Evolutionary conservation across 148 eudicot species (phyloP), one percentile per base, ranked within the genome.

Genomic region (Rhododendron ferrugineum): DNA sequence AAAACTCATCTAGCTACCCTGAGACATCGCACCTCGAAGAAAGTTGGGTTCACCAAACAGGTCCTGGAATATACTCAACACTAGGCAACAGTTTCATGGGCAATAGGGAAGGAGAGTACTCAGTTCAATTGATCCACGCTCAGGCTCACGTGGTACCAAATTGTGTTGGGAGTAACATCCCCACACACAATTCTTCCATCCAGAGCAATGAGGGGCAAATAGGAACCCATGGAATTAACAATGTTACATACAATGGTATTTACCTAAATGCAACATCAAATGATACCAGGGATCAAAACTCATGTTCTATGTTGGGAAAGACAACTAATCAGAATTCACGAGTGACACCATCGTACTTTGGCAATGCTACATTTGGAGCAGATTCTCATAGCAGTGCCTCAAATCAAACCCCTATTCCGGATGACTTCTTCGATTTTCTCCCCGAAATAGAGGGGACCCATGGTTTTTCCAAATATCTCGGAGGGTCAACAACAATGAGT

Each of bases 341-440:
- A 56, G 30, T 34, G 16, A 20, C 58, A 16, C 34, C 23, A 5
- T 52, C 14, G 11, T 4, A 54, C 14, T 37, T 60, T 11, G n/a
- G 23, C 16, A 58, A 80, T 9, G 46, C 44, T 8, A 56, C 47
- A 3, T 34, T 81, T 4, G 30, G 20, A 60, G 28, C 72, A 58
- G 83, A 34, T 58, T 56, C 28, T 56, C 83, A 81, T 2, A 36
- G 18, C 68, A 58, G 47, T 58, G 23, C 72, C 66, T 56, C 32
- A 4, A 81, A 34, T 22, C 83, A 56, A 32, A 56, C 37, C 47
- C 83, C 66, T 6, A 14, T 81, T 64, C 16, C 68, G 1, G 83
- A 81, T 81, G 83, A 81, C 47, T 56, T 81, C 49, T 56, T 81
- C n/a, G 83, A 56, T 58, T 81, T 56, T 58, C 83, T 81, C 28